Evolutionary conservation across 2,329 filamentous ascomycete genomes (phyloP), one percentile per base, ranked within the genome.

Genomic region (Hymenoscyphus scutula): DNA sequence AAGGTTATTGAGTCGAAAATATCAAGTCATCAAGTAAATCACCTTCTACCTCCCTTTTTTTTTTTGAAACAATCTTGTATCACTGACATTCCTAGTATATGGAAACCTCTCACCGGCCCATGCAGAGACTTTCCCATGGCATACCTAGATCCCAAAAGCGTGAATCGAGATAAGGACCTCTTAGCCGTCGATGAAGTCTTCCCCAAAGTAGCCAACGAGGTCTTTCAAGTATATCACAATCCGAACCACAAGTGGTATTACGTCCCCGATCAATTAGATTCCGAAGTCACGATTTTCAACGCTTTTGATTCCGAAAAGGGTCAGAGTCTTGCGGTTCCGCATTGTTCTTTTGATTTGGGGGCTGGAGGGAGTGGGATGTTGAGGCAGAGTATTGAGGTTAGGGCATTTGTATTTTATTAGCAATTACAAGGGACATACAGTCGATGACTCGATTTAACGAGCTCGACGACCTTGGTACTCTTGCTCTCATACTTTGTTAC

Each of bases 61-160:
- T 37, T 56, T 5, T 11, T 7, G 30, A 7, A 13, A 6, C 15
- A 1, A 34, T n/a, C 11, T 11, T 17, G 25, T 23, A 6, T n/a
- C 13, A 30, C 25, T 59, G 13, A 11, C 48, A 38, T 13, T 30
- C 34, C 41, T 32, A 65, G 64, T 55, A 55, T 61, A 8, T 66
- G 65, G 65, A 65, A 66, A 32, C 65, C 65, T 5, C 48, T 67
- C 7, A 55, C 23, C 13, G 64, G 65, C 1, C 65, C 65, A 30
- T 25, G 64, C 1, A 32, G 34, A 34, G 60, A 64, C 25, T 67
- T 61, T 58, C 65, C 65, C 13, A 41, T 67, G n/a, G 62, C 62
- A 1, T 11, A 64, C n/a, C 62, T 59, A 37, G 53, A 58, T 34
- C 29, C 59, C 10, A 48, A 37, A 29, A 59, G 61, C 1, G 51